phyloP scores from a whole-genome alignment of 257 asterid genomes.

The Rhazya stricta region DNA sequence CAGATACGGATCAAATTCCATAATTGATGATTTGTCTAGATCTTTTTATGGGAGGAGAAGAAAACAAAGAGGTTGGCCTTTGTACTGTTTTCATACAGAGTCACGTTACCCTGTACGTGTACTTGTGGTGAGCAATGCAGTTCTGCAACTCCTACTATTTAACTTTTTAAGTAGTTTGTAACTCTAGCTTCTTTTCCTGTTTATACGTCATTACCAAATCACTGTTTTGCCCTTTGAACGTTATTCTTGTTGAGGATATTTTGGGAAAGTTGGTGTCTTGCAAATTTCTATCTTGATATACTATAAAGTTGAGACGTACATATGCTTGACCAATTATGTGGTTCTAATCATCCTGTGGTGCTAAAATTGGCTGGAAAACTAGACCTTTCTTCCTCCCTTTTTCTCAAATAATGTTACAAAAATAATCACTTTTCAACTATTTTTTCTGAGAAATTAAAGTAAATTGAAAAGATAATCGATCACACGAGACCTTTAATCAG shows the following conservation, averaged over 20 bases:
- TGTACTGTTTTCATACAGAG: slow-evolving; percentile 8
- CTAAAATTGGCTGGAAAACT: not conserved
- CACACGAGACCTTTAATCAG: too few species aligned
- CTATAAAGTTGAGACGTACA: too few species aligned
- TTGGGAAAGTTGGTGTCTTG: not conserved
- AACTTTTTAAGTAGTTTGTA: not conserved
- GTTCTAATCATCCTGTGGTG: not conserved
- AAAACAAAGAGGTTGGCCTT: slow-evolving; percentile 28
- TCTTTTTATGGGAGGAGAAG: slow-evolving; percentile 36
- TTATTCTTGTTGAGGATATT: not conserved
- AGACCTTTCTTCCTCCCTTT: not conserved
- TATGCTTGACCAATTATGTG: slow-evolving; percentile 4
- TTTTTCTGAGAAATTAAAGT: too few species aligned
- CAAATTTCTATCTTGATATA: not conserved
- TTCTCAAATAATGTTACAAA: too few species aligned
- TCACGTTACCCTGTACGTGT: slow-evolving; percentile 19
- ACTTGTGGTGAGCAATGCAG: slow-evolving; percentile 13
- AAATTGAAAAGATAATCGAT: too few species aligned
- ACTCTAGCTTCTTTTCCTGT: not conserved
- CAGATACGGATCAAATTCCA: slow-evolving; percentile 36
- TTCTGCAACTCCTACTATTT: not conserved
- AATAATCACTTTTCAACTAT: too few species aligned
- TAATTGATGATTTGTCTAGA: slow-evolving; percentile 19
- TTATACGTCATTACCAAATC: not conserved
- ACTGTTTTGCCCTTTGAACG: not conserved